Percentiles rank a stretch among this genome's conserved stretches.
Conservation (phyloP, 148 eudicot species). For the Simmondsia chinensis region DNA sequence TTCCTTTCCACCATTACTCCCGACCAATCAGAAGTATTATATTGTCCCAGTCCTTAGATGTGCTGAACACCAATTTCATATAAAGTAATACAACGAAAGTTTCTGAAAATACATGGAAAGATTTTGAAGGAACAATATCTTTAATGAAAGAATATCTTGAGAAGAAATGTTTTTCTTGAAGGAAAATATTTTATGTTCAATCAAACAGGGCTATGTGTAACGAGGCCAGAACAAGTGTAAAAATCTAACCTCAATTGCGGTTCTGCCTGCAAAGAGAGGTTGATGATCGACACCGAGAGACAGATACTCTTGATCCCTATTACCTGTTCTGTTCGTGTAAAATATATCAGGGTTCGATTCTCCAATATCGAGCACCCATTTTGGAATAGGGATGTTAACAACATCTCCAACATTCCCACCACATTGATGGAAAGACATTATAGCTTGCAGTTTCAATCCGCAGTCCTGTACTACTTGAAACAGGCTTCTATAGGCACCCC, state of each 20-base stretch:
- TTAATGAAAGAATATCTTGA: too few relatives aligned
- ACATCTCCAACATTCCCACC: slow-evolving; percentile 80
- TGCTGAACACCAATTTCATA: too few relatives aligned
- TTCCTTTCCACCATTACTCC: too few relatives aligned
- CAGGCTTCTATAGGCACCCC: slow-evolving; percentile 61
- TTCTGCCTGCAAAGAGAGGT: slow-evolving; percentile 53
- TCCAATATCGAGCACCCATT: slow-evolving; percentile 55
- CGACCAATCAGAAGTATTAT: too few relatives aligned
- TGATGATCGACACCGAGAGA: slow-evolving; percentile 56
- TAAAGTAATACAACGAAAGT: too few relatives aligned
- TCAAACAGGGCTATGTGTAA: neutral
- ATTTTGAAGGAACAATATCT: too few relatives aligned
- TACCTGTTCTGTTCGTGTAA: slow-evolving; percentile 52
- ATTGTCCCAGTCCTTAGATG: too few relatives aligned
- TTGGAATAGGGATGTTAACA: slow-evolving; percentile 60
- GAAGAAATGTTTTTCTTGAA: too few relatives aligned
- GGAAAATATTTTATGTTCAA: neutral
- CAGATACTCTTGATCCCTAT: slow-evolving; percentile 48
- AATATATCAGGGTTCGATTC: slow-evolving; percentile 54
- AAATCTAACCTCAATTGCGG: slow-evolving; percentile 49
- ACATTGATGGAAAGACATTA: slow-evolving; percentile 84
- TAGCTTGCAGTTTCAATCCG: slow-evolving; percentile 49
- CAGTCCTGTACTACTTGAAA: slow-evolving; percentile 45
- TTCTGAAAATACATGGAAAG: too few relatives aligned
- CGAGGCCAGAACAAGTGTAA: neutral